These are phyloP conservation scores for Botrytis sinoallii DNA, from an alignment of 2,329 filamentous ascomycete genomes.

Conservation along the genomic window DNA sequence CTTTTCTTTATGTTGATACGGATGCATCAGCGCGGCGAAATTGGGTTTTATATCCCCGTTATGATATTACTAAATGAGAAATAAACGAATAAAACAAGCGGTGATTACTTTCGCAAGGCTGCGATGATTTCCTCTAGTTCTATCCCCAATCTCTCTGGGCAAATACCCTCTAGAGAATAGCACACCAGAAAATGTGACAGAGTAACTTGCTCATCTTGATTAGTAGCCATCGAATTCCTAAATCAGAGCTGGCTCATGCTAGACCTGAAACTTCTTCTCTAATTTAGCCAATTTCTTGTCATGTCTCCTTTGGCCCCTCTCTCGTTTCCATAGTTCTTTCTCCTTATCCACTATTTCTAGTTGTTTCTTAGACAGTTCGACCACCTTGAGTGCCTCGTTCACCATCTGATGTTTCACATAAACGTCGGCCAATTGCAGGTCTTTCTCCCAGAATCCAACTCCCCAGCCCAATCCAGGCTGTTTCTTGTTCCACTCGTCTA, in stretches of 20 bases:
- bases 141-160: background rate
- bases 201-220: background rate
- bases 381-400: constrained; percentile 41
- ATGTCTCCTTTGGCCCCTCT: constrained; percentile 34
- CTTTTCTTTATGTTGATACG: constrained; percentile 26
- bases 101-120: constrained; percentile 14
- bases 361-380: constrained; percentile 26
- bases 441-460: constrained; percentile 17
- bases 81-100: constrained; percentile 19
- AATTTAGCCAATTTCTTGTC: constrained; percentile 23
- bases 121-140: background rate
- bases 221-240: background rate
- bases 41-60: constrained; percentile 23
- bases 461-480: constrained; percentile 16
- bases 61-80: constrained; percentile 26
- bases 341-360: constrained; percentile 46
- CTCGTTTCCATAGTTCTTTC: constrained; percentile 41
- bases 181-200: background rate
- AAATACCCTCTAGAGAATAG: background rate
- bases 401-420: constrained; percentile 30
- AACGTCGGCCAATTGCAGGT: background rate
- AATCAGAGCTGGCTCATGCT: background rate
- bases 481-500: constrained; percentile 14
- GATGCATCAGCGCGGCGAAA: constrained; percentile 40
- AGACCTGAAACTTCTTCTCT: constrained; percentile 10